Percentiles rank a stretch among this genome's conserved stretches.
Conservation (phyloP, 176 grass and related monocot genomes). For the Panicum miliaceum region DNA sequence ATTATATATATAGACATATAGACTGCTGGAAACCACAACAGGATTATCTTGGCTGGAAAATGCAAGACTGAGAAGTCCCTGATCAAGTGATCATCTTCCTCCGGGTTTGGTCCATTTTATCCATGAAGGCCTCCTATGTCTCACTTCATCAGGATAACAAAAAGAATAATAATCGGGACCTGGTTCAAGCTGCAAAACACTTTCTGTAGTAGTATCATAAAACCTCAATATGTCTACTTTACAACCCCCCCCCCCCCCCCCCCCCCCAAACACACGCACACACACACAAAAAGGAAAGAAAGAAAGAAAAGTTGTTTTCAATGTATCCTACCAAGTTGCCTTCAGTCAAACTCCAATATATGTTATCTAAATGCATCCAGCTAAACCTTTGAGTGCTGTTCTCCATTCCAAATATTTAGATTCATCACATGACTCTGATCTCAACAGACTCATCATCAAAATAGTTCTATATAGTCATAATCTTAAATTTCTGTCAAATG, state of each 20-base stretch:
- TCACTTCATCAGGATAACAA: background rate
- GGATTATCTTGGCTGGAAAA: background rate
- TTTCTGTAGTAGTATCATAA: background rate
- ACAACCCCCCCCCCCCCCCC: background rate
- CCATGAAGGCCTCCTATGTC: background rate
- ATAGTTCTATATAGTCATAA: background rate
- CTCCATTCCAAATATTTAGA: too few relatives aligned
- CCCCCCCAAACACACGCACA: too few relatives aligned
- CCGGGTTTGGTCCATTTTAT: background rate
- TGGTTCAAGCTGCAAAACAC: background rate
- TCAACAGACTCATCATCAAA: background rate
- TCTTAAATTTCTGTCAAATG: background rate
- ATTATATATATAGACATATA: too few relatives aligned
- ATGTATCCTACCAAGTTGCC: background rate
- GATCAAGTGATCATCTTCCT: background rate
- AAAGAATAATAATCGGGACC: background rate
- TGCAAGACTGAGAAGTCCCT: background rate
- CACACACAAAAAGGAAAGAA: too few relatives aligned
- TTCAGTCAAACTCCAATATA: background rate
- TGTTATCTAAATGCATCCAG: background rate
- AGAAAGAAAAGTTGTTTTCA: too few relatives aligned
- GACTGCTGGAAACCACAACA: background rate
- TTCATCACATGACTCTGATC: background rate
- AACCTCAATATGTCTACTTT: background rate
- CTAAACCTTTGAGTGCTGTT: background rate